Percentiles rank a stretch among this genome's conserved stretches.
phyloP scores from a whole-genome alignment of 2,329 filamentous ascomycete genomes.

The Colletotrichum sp. region DNA sequence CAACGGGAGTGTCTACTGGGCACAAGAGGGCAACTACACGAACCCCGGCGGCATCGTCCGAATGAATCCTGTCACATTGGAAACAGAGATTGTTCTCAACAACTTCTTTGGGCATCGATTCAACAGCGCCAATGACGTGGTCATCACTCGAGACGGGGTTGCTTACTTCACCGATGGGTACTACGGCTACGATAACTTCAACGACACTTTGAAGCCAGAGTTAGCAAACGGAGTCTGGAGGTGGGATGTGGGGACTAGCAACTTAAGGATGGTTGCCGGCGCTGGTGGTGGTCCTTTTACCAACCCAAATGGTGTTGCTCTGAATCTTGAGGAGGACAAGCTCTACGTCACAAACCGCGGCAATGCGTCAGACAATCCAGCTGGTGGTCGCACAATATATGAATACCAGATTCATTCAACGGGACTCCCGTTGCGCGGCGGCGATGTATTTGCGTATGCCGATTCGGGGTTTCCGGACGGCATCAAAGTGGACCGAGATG shows the following conservation, averaged over 20 bases:
- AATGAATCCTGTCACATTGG: constrained; percentile 14
- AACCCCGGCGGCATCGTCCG: constrained; percentile 13
- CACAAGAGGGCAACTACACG: constrained; percentile 21
- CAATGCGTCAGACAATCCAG: constrained; percentile 18
- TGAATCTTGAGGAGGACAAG: constrained; percentile 17
- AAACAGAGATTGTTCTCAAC: constrained; percentile 18
- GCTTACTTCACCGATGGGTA: constrained; percentile 24
- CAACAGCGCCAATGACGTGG: constrained; percentile 24
- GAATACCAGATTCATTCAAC: background rate
- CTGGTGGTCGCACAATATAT: constrained; percentile 22
- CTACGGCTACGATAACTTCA: constrained; percentile 23
- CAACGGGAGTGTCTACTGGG: constrained; percentile 21
- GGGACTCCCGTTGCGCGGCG: background rate
- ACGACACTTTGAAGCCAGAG: constrained; percentile 22
- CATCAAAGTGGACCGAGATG: constrained; percentile 16
- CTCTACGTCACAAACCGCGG: constrained; percentile 24
- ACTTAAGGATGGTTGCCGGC: constrained; percentile 18
- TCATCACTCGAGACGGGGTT: constrained; percentile 15
- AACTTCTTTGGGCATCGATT: constrained; percentile 23
- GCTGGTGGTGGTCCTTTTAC: constrained; percentile 22
- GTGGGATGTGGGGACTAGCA: constrained; percentile 16
- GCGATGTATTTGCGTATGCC: constrained; percentile 16
- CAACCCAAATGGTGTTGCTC: constrained; percentile 22
- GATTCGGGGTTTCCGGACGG: constrained; percentile 24
- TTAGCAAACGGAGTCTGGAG: constrained; percentile 22